A percentile compares a stretch with the other conserved stretches of the same genome.
Conservation (phyloP, 1,284 basidiomycete species). For the Malassezia japonica region DNA sequence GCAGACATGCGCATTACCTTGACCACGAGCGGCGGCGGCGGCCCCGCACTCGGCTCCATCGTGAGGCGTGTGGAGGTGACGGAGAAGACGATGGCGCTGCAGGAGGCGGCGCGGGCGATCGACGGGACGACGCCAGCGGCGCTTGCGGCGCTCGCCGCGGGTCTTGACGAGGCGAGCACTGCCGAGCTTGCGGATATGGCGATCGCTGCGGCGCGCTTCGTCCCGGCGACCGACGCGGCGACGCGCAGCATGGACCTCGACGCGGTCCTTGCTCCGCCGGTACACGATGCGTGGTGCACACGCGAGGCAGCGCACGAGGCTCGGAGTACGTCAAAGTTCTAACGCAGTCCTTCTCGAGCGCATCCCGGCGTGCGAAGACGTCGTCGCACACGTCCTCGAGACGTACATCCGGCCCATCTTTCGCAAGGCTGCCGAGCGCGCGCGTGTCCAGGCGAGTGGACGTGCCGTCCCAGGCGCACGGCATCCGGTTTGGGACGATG, state of each 20-base stretch:
- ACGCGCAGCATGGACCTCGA: neutral
- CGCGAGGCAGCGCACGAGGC: too few relatives aligned
- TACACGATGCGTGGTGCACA: too few relatives aligned
- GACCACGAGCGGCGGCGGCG: constrained; percentile 11
- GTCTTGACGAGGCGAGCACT: neutral
- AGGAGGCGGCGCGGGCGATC: neutral
- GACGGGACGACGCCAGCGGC: too few relatives aligned
- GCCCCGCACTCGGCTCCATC: constrained; percentile 1
- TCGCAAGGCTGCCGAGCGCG: neutral
- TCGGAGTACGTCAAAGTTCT: neutral
- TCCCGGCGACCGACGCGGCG: neutral
- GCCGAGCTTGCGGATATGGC: neutral
- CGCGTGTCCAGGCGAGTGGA: neutral
- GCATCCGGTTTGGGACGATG: neutral
- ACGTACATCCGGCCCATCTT: constrained; percentile 12
- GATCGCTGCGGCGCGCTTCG: neutral
- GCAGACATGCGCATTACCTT: constrained; percentile 16
- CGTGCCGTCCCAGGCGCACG: neutral
- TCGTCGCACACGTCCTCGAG: neutral
- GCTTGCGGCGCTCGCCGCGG: neutral
- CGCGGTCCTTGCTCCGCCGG: neutral
- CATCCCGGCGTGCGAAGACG: neutral
- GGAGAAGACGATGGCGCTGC: neutral
- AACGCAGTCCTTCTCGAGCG: neutral
- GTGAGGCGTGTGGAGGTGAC: neutral